Conservation (phyloP, 371 early-diverging fungal species). For the Actinomortierella wolfii region DNA sequence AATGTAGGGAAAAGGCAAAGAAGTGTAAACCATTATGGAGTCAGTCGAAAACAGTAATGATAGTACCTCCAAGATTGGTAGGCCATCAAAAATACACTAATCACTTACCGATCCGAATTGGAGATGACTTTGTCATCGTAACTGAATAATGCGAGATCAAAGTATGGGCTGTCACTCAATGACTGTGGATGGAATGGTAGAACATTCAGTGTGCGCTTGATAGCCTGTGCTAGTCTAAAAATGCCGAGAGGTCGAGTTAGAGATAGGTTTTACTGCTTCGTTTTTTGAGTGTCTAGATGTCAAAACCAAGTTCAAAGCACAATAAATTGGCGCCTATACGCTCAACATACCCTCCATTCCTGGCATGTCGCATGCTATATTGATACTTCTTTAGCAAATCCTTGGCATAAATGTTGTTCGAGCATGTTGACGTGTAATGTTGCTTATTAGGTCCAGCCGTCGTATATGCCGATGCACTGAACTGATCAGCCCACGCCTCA, state of each 20-base stretch:
- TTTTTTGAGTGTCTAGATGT: not conserved
- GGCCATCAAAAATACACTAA: not conserved
- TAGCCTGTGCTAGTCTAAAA: slow-evolving; percentile 52
- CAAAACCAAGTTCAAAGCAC: not conserved
- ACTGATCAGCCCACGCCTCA: slow-evolving; percentile 49
- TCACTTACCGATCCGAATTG: slow-evolving; percentile 54
- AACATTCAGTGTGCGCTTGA: slow-evolving; percentile 53
- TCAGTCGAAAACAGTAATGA: not conserved
- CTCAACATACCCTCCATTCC: slow-evolving; percentile 69
- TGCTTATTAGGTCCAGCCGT: slow-evolving; percentile 41
- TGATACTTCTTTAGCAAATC: slow-evolving; percentile 55
- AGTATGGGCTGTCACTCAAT: slow-evolving; percentile 59
- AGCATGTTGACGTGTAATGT: slow-evolving; percentile 49
- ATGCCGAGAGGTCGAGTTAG: not conserved
- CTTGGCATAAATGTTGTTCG: slow-evolving; percentile 58
- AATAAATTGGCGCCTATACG: no score
- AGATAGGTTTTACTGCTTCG: not conserved
- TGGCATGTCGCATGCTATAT: slow-evolving; percentile 59
- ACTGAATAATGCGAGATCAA: slow-evolving; percentile 59
- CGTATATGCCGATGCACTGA: slow-evolving; percentile 49
- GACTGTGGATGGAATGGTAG: slow-evolving; percentile 65
- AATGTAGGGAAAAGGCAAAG: slow-evolving; percentile 1
- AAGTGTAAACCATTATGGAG: no score
- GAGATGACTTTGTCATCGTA: slow-evolving; percentile 67
- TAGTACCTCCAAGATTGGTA: not conserved